Conservation (phyloP, 2,329 filamentous ascomycete genomes). For the Lachnellula hyalina region DNA sequence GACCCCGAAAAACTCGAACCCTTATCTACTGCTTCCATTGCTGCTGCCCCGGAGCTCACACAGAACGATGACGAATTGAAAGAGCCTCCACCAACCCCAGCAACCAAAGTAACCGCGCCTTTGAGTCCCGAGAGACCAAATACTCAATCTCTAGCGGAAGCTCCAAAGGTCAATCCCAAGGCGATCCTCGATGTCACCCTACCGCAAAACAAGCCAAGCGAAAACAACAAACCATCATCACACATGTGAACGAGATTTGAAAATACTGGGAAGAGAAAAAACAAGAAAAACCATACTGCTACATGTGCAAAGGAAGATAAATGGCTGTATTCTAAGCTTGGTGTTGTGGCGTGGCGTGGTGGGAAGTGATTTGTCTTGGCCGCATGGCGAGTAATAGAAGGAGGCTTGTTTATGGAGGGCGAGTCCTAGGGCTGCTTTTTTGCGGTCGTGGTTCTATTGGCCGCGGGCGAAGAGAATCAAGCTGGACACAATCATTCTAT, state of each 20-base stretch:
- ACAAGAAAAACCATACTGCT: background rate
- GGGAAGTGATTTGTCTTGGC: no score
- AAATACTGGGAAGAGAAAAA: no score
- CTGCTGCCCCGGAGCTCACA: background rate
- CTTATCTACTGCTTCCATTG: background rate
- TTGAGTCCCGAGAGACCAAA: background rate
- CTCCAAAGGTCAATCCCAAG: background rate
- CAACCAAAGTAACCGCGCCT: background rate
- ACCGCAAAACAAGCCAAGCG: slow-evolving; percentile 9
- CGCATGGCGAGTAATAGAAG: no score
- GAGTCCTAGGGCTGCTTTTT: no score
- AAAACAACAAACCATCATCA: background rate
- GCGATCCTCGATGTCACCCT: slow-evolving; percentile 10
- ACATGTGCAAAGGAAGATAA: background rate
- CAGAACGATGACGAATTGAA: background rate
- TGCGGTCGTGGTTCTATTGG: no score
- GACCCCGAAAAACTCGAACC: background rate
- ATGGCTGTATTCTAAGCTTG: background rate
- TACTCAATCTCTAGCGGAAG: background rate
- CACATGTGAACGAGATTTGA: background rate
- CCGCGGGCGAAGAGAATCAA: no score
- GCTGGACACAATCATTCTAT: no score
- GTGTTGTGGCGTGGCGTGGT: no score
- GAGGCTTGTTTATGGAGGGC: no score
- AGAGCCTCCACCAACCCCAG: slow-evolving; percentile 1